Base-by-base conservation (phyloP, 2,329 filamentous ascomycete species). In the Ascochyta lentis region DNA sequence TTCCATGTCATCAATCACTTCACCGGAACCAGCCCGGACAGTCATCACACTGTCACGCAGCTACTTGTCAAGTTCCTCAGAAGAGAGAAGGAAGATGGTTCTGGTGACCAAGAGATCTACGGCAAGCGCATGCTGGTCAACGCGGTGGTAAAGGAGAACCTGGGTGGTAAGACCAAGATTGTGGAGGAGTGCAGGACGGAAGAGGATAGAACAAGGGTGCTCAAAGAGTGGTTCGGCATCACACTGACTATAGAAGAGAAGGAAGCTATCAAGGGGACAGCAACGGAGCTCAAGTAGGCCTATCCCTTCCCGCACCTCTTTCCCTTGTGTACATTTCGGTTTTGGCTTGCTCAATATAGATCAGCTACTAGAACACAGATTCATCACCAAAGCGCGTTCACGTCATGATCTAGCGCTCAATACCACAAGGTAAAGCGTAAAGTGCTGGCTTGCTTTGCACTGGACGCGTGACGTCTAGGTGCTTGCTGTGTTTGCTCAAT, bases 61-160 rank as follows among this genome's bases (percentile, higher is more conserved):
- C 53, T 78, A 38, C 63, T 77, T 16, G 76, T 79, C 7, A 77
- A 72, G 58, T 78, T 79, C 40, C 49, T 79, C 43, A 58, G 69
- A 4, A 47, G 54, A 24, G 64, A 69, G 10, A 70, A 65, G 3
- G 71, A 73, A 56, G 70, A 71, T 24, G 69, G 68, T 12, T 65
- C 65, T 0, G 66, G 67, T 54, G 56, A 73, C 5, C 51, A 66
- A 56, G 58, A 74, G 51, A 61, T 76, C 54, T 61, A 73, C 23
- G 74, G 71, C 16, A 74, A 75, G 15, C 75, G 67, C 16, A 76
- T 72, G 46, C 43, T 82, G 39, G 74, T 80, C 37, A 75, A 77
- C 8, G 77, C 78, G 0, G 70, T 76, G 10, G 78, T 80, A 2
- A 79, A 79, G 57, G 71, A 75, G 66, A 79, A 78, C 46, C 60